Evolutionary conservation across 176 grass and related monocot genomes (phyloP).

Genomic region (Carex myosuroides): DNA sequence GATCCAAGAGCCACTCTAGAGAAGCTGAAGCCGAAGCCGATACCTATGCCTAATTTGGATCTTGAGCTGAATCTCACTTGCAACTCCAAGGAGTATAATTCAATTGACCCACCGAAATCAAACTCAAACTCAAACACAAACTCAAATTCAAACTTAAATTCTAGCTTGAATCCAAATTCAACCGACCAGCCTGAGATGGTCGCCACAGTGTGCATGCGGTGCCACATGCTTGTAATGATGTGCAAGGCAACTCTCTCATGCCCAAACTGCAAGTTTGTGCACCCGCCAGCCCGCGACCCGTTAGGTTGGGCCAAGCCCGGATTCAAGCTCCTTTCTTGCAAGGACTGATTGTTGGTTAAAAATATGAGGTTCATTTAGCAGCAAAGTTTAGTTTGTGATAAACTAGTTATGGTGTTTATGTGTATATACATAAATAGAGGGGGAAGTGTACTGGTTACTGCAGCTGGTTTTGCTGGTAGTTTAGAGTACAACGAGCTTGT

Average conservation of each 20-base stretch:
- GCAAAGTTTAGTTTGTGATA: constrained; percentile 7
- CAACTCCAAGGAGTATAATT: constrained; percentile 23
- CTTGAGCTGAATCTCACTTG: constrained; percentile 78
- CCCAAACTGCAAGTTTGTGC: constrained; percentile 49
- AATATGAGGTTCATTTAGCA: constrained; percentile 6
- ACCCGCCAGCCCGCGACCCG: constrained; percentile 24
- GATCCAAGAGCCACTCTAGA: constrained; percentile 38
- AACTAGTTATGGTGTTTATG: not conserved
- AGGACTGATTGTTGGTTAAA: constrained; percentile 35
- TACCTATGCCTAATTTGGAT: constrained; percentile 38
- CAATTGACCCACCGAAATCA: not conserved
- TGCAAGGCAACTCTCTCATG: constrained; percentile 27
- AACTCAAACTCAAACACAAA: not conserved
- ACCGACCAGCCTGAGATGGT: constrained; percentile 40
- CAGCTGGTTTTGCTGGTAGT: constrained; percentile 19
- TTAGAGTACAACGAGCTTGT: constrained; percentile 16
- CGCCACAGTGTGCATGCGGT: constrained; percentile 33
- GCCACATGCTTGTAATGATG: constrained; percentile 53
- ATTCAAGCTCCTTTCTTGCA: constrained; percentile 60
- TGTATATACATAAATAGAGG: constrained; percentile 20
- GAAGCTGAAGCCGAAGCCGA: constrained; percentile 12
- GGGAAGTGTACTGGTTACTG: constrained; percentile 3
- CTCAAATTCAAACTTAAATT: constrained; percentile 5
- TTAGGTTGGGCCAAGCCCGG: constrained; percentile 44
- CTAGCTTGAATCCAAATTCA: constrained; percentile 6